Evolutionary conservation across 2,329 filamentous ascomycete species (phyloP), one percentile per base, ranked within the genome.

Genomic region (Microdochium nivale): DNA sequence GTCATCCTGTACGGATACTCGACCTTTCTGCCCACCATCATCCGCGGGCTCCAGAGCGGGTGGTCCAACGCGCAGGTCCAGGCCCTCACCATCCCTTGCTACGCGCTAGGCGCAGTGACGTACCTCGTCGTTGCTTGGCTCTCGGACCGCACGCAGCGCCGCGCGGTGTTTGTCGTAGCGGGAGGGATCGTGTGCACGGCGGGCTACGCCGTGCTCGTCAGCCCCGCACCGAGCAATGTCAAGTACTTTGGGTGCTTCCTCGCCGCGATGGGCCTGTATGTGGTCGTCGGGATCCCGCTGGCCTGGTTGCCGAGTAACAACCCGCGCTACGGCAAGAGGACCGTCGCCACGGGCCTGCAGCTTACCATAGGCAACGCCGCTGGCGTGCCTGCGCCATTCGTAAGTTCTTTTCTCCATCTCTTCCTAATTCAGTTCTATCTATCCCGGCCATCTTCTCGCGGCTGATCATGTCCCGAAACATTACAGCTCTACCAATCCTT

Each of bases 11-110:
- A 87, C 62, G 82, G 82, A 2, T 86, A 80, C 63, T 78, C 75
- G 51, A 85, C 81, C 1, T 88, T 87, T 60, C 66, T 88, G 33
- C 85, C 84, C 0, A 86, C 81, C 1, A 88, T 88, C 55, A 86
- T 88, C 61, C 69, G 76, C 50, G 77, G 75, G 0, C 77, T 87
- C 53, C n/a, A n/a, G n/a, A 80, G 83, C 2, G 63, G 62, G 2
- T 85, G 81, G 66, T 71, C 73, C 0, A 70, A 70, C 0, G 72
- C 79, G 0, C 73, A 83, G 57, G 77, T 84, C 0, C 84, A 88
- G 60, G 80, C 81, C 33, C 70, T 88, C 44, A 88, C 84, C 0
- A 81, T 87, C 21, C 85, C 85, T 1, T 83, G 82, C 60, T 88
- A 88, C 55, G 74, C 76, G 0, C 61, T 86, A 1, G 84, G 84